Evolutionary conservation across 305 asterid genomes (phyloP).

Genomic region (Fraxinus floribunda): DNA sequence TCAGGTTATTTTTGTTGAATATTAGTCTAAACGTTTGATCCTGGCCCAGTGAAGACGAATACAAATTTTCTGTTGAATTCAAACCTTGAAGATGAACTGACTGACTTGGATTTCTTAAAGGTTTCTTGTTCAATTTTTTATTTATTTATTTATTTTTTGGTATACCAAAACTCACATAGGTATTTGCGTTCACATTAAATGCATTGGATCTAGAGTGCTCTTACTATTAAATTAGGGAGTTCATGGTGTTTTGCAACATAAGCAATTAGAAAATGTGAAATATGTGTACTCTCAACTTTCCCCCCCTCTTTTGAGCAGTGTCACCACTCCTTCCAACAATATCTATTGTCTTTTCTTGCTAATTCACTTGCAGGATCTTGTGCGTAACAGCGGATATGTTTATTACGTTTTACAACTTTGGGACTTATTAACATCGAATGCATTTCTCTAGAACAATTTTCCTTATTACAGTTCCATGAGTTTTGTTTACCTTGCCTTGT

Average conservation of each 20-base stretch:
- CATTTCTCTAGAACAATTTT: background rate
- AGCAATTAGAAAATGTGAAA: background rate
- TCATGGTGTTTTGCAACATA: background rate
- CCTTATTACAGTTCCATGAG: background rate
- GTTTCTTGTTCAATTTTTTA: background rate
- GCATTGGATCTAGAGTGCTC: background rate
- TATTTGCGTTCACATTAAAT: background rate
- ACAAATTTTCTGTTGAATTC: background rate
- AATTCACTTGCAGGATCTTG: slow-evolving; percentile 3
- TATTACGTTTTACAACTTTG: background rate
- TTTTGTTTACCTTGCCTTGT: background rate
- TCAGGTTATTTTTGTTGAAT: background rate
- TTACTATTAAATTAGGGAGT: background rate
- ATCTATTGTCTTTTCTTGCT: background rate
- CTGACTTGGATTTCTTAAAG: background rate
- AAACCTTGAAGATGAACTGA: background rate
- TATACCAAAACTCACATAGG: background rate
- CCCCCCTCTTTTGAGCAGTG: background rate
- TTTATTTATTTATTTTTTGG: background rate
- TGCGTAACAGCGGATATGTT: background rate
- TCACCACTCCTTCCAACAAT: background rate
- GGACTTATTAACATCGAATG: background rate
- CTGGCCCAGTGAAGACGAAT: background rate
- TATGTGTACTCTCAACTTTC: background rate
- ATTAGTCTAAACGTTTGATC: background rate